A percentile compares a stretch with the other conserved stretches of the same genome.
These are phyloP conservation scores for Trichoderma hamatum DNA, from an alignment of 2,329 filamentous ascomycete species.

Conservation along the genomic window DNA sequence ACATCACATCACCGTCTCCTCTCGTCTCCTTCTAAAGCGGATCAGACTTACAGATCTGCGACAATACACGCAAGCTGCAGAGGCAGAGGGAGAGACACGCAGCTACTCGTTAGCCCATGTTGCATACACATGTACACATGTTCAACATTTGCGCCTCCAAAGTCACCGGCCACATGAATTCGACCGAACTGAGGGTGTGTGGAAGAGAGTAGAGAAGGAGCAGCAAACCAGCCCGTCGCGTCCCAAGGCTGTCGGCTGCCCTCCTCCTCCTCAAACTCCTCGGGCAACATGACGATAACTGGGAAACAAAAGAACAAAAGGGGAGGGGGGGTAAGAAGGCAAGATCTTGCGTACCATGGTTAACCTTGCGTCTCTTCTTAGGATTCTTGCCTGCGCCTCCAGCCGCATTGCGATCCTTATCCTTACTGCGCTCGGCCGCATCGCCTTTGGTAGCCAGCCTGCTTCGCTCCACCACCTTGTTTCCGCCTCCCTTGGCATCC, in stretches of 20 bases:
- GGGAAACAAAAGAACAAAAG: not conserved
- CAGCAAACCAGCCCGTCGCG: not conserved
- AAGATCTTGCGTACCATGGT: slow-evolving; percentile 69
- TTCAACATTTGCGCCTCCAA: slow-evolving; percentile 13
- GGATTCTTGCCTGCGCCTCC: slow-evolving; percentile 56
- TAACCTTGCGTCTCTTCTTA: slow-evolving; percentile 87
- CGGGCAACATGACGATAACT: not conserved
- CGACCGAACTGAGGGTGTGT: not conserved
- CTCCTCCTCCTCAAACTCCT: not conserved
- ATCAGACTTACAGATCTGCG: slow-evolving; percentile 79
- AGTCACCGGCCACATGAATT: not conserved
- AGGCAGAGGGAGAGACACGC: slow-evolving; percentile 26
- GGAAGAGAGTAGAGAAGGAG: not conserved
- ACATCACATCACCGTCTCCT: slow-evolving; percentile 1
- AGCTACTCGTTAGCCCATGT: slow-evolving; percentile 40
- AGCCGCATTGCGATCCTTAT: slow-evolving; percentile 29
- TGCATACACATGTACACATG: slow-evolving; percentile 25
- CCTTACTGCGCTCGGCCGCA: slow-evolving; percentile 38
- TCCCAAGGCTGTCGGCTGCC: not conserved
- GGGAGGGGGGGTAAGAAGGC: slow-evolving; percentile 19
- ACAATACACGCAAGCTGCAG: slow-evolving; percentile 80
- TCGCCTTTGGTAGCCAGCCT: slow-evolving; percentile 37
- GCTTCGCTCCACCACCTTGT: slow-evolving; percentile 34
- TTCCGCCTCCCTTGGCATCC: slow-evolving; percentile 39
- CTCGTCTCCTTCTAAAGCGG: slow-evolving; percentile 21